A percentile compares a stretch with the other conserved stretches of the same genome.
Evolutionary conservation across 441 rosid genomes (phyloP).

Genomic region (Brassica hybrid): DNA sequence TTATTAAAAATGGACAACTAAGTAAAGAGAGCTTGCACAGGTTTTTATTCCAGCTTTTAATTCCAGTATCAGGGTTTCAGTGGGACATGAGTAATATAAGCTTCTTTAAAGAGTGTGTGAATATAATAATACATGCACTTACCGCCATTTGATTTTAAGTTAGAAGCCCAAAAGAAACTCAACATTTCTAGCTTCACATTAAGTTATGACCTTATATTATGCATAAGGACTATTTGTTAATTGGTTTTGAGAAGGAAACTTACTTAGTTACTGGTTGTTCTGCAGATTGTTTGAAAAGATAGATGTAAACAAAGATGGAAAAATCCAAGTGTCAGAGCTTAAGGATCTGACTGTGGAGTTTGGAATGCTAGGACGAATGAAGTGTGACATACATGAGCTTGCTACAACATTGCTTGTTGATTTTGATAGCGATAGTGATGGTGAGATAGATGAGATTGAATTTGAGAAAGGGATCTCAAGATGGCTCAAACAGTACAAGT

Average conservation of each 20-base stretch:
- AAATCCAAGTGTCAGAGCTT: constrained; percentile 39
- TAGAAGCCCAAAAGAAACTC: too few relatives aligned
- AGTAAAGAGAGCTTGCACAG: constrained; percentile 34
- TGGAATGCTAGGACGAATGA: constrained; percentile 39
- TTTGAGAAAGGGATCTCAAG: constrained; percentile 21
- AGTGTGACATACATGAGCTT: constrained; percentile 35
- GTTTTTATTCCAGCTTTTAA: constrained; percentile 6
- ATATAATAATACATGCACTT: too few relatives aligned
- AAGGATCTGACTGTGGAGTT: constrained; percentile 34
- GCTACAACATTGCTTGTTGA: constrained; percentile 26
- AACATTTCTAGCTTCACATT: too few relatives aligned
- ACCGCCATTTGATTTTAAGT: too few relatives aligned
- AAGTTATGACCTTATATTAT: too few relatives aligned
- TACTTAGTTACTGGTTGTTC: not conserved
- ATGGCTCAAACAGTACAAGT: constrained; percentile 37
- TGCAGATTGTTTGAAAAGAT: constrained; percentile 33
- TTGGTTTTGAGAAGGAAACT: not conserved
- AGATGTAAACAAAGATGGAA: constrained; percentile 40
- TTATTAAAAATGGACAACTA: constrained; percentile 34
- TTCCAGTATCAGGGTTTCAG: too few relatives aligned
- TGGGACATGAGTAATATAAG: not conserved
- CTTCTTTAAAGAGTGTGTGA: too few relatives aligned
- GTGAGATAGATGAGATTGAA: constrained; percentile 30
- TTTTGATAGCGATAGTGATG: constrained; percentile 28
- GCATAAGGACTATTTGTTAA: not conserved